phyloP scores from a whole-genome alignment of 192 early-diverging fungal genomes.

The Dimargaris xerosporica region DNA sequence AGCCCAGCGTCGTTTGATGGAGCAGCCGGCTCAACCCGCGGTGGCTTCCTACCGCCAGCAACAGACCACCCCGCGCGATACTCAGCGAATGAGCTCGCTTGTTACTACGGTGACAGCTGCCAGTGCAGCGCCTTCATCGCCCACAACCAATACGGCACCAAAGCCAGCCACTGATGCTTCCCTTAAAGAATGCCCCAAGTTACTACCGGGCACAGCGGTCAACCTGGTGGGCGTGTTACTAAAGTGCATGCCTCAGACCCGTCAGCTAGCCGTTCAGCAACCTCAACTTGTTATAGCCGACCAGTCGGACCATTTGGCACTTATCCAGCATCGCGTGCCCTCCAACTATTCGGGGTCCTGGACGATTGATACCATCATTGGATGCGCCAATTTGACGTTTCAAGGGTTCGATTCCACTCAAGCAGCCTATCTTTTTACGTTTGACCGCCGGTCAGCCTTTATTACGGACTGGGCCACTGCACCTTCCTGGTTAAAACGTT shows the following conservation, averaged over 20 bases:
- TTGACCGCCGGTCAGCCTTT: constrained; percentile 2
- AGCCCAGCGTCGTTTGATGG: constrained; percentile 6
- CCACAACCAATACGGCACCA: not conserved
- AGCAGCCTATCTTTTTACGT: not conserved
- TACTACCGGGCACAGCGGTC: not conserved
- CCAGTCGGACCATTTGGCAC: not conserved
- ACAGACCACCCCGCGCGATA: not conserved
- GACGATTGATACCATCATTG: not conserved
- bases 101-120: not conserved
- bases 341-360: too few species aligned
- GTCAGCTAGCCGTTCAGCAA: constrained; percentile 1
- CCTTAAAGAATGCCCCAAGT: not conserved
- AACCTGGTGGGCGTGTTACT: not conserved
- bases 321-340: constrained; percentile 7
- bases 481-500: not conserved
- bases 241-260: not conserved
- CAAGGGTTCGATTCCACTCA: not conserved
- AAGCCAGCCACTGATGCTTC: not conserved
- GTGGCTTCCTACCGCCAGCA: not conserved
- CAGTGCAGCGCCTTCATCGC: not conserved
- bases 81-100: not conserved
- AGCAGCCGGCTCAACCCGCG: not conserved
- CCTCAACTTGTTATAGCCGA: constrained; percentile 5
- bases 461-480: not conserved
- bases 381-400: not conserved